These are phyloP conservation scores for Penicillium taxi DNA, from an alignment of 495 filamentous ascomycete species.

Conservation along the genomic window DNA sequence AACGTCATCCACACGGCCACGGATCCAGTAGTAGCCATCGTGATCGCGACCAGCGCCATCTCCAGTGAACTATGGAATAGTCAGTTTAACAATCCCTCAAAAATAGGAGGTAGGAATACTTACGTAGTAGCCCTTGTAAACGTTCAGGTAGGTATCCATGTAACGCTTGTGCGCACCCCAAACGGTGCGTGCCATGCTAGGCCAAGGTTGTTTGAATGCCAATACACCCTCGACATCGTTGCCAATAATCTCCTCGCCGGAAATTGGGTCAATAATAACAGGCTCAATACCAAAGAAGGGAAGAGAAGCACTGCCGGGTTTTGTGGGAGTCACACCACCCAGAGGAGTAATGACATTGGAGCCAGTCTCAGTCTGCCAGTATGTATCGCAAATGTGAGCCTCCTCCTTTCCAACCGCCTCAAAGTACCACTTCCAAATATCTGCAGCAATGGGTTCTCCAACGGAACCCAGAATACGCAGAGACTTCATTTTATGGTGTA, in stretches of 20 bases:
- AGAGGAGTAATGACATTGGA: constrained; percentile 73
- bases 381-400: constrained; percentile 92
- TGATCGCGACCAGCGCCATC: constrained; percentile 96
- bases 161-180: constrained; percentile 98
- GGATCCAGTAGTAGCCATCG: constrained; percentile 99
- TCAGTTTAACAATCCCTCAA: constrained; percentile 26
- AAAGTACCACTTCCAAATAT: constrained; percentile 99
- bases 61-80: constrained; percentile 71
- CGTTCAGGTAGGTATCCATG: constrained; percentile 97
- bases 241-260: constrained; percentile 84
- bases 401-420: constrained; percentile 91
- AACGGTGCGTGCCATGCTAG: constrained; percentile 96
- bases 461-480: constrained; percentile 92
- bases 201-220: constrained; percentile 97
- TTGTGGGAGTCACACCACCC: constrained; percentile 48
- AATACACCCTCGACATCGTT: constrained; percentile 98
- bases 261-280: constrained; percentile 94
- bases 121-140: constrained; percentile 98
- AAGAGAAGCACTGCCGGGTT: constrained; percentile 49
- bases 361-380: constrained; percentile 99
- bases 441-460: constrained; percentile 94
- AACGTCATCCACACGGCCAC: constrained; percentile 95
- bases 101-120: constrained; percentile 25
- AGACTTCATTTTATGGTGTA: constrained; percentile 80
- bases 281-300: constrained; percentile 98